phyloP scores from a whole-genome alignment of 805 yeast genomes.

The Wickerhamiella musiphila region DNA sequence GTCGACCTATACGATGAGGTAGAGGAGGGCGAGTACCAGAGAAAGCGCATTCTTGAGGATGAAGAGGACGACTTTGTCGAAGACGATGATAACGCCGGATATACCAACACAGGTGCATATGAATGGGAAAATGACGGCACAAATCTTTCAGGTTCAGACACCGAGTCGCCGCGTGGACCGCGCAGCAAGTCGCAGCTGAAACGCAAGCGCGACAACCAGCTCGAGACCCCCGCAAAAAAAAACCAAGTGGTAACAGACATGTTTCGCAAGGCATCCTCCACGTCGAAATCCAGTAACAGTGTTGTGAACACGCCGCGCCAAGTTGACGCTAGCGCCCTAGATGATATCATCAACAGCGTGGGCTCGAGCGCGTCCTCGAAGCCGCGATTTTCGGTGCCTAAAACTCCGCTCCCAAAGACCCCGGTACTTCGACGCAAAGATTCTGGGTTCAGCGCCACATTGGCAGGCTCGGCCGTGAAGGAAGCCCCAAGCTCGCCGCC shows the following conservation, averaged over 20 bases:
- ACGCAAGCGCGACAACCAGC: constrained; percentile 20
- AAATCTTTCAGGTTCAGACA: constrained; percentile 14
- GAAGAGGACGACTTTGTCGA: constrained; percentile 78
- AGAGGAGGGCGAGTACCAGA: constrained; percentile 65
- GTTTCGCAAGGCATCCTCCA: constrained; percentile 26
- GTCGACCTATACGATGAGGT: constrained; percentile 70
- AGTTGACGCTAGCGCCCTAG: constrained; percentile 3
- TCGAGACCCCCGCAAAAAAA: constrained; percentile 10
- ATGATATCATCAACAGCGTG: constrained; percentile 1
- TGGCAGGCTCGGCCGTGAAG: neutral
- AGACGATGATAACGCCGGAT: constrained; percentile 86
- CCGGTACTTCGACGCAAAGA: no score
- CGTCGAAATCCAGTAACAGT: constrained; percentile 14
- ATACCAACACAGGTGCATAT: constrained; percentile 83
- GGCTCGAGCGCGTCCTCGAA: neutral
- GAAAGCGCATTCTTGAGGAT: constrained; percentile 48
- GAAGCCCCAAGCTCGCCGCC: neutral
- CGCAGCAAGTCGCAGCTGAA: no score
- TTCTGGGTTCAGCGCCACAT: neutral
- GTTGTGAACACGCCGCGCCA: constrained; percentile 38
- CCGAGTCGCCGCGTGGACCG: constrained; percentile 13
- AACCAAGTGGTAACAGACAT: constrained; percentile 22
- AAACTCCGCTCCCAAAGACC: no score
- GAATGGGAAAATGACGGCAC: constrained; percentile 48
- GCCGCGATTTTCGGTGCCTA: neutral